These are phyloP conservation scores for Hanseniaspora thailandica DNA, from an alignment of 805 yeast genomes.

Conservation along the genomic window DNA sequence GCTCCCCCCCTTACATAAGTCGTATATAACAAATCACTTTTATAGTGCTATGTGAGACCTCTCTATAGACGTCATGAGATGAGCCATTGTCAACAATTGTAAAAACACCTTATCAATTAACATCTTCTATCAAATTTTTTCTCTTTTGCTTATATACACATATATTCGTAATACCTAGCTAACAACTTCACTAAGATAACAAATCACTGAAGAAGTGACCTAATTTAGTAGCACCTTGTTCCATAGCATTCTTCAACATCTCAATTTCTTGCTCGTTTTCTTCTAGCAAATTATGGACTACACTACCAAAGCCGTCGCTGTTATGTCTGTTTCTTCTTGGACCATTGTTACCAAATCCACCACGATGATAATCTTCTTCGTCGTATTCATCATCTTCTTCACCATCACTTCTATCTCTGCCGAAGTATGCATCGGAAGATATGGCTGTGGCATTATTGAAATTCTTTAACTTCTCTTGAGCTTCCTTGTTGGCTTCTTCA, in stretches of 20 bases:
- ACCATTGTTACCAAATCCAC: slow-evolving; percentile 19
- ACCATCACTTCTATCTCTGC: slow-evolving; percentile 58
- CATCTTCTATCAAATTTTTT: neutral
- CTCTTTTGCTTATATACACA: neutral
- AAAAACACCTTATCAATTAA: too few relatives aligned
- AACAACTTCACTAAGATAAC: slow-evolving; percentile 26
- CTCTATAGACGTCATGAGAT: too few relatives aligned
- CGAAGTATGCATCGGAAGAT: slow-evolving; percentile 85
- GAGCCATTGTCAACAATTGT: too few relatives aligned
- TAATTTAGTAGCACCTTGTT: slow-evolving; percentile 83
- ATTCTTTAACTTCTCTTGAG: slow-evolving; percentile 58
- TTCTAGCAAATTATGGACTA: slow-evolving; percentile 58
- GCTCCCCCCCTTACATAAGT: neutral
- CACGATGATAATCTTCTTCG: slow-evolving; percentile 16
- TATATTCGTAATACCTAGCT: neutral
- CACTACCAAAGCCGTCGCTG: slow-evolving; percentile 26
- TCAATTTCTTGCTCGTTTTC: slow-evolving; percentile 76
- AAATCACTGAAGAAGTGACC: slow-evolving; percentile 81
- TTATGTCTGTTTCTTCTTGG: slow-evolving; percentile 25
- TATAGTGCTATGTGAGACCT: too few relatives aligned
- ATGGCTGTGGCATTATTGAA: slow-evolving; percentile 82
- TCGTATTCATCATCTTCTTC: slow-evolving; percentile 25
- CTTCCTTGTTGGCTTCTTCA: slow-evolving; percentile 65
- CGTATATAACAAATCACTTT: neutral
- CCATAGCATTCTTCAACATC: slow-evolving; percentile 80